A percentile compares a stretch with the other conserved stretches of the same genome.
Conservation (phyloP, 192 early-diverging fungal species). For the Coemansia sp. region DNA sequence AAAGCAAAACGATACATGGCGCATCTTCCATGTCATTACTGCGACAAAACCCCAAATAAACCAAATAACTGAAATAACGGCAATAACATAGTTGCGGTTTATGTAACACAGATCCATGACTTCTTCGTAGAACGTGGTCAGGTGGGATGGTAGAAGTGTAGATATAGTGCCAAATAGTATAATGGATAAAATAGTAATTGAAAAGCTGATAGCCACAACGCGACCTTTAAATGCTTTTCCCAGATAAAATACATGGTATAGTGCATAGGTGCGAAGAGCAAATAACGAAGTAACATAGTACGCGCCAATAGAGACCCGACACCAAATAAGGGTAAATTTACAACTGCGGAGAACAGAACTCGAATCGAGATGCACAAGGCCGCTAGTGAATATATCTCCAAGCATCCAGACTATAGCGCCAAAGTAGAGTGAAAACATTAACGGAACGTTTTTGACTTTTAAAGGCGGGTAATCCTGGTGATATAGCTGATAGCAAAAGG, state of each 20-base stretch:
- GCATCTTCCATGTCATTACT: conserved; percentile 16
- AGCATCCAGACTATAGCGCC: conserved; percentile 9
- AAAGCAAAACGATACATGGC: conserved; percentile 14
- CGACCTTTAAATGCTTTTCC: conserved; percentile 18
- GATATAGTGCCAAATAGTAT: conserved; percentile 13
- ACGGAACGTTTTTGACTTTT: conserved; percentile 16
- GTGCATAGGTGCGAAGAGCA: conserved; percentile 9
- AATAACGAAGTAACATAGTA: conserved; percentile 14
- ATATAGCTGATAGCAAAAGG: conserved; percentile 14
- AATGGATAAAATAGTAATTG: background rate
- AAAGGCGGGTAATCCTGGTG: conserved; percentile 18
- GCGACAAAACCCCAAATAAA: conserved; percentile 6
- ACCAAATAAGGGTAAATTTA: conserved; percentile 16
- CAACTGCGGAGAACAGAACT: conserved; percentile 10
- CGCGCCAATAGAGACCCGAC: conserved; percentile 7
- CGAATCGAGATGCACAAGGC: conserved; percentile 11
- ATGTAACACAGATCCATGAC: conserved; percentile 15
- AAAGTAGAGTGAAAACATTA: conserved; percentile 9
- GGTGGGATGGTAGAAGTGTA: background rate
- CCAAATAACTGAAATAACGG: conserved; percentile 10
- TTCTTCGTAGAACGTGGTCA: conserved; percentile 15
- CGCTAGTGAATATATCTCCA: conserved; percentile 20
- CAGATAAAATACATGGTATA: conserved; percentile 15
- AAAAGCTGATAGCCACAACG: conserved; percentile 3
- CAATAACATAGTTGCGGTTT: conserved; percentile 1